Evolutionary conservation across 345 rosid species (phyloP).

Genomic region (Combretum micranthum): DNA sequence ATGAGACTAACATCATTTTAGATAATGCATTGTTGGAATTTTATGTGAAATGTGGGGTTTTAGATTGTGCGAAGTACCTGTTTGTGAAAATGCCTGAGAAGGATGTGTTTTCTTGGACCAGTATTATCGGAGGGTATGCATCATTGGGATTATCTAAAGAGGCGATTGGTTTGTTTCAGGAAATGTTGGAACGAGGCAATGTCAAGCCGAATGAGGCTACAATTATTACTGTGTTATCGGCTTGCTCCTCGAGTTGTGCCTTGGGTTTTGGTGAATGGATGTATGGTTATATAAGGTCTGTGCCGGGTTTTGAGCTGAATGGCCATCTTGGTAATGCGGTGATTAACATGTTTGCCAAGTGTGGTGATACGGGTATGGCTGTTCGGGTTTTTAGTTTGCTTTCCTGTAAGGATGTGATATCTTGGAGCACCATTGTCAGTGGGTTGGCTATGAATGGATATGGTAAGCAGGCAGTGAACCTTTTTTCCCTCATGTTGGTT

Average conservation of each 20-base stretch:
- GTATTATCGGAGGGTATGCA: constrained; percentile 20
- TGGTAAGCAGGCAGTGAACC: constrained; percentile 17
- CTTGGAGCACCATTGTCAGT: constrained; percentile 22
- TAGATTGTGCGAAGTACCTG: constrained; percentile 9
- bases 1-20: constrained; percentile 9
- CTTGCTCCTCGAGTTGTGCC: constrained; percentile 16
- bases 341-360: constrained; percentile 26
- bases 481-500: constrained; percentile 18
- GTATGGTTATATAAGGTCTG: constrained; percentile 7
- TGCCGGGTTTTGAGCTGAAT: background rate
- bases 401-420: constrained; percentile 13
- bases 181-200: constrained; percentile 14
- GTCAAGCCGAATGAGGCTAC: constrained; percentile 24
- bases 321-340: constrained; percentile 18
- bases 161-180: constrained; percentile 13
- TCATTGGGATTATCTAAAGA: constrained; percentile 11
- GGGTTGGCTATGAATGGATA: constrained; percentile 27
- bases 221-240: constrained; percentile 11
- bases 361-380: constrained; percentile 19
- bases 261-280: constrained; percentile 14
- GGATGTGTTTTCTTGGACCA: constrained; percentile 26
- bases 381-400: constrained; percentile 13
- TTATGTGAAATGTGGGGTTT: constrained; percentile 15
- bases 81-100: constrained; percentile 22
- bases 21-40: constrained; percentile 19